A percentile compares a stretch with the other conserved stretches of the same genome.
Conservation (phyloP, 495 filamentous ascomycete species). For the Astrothelium macrocarpum region DNA sequence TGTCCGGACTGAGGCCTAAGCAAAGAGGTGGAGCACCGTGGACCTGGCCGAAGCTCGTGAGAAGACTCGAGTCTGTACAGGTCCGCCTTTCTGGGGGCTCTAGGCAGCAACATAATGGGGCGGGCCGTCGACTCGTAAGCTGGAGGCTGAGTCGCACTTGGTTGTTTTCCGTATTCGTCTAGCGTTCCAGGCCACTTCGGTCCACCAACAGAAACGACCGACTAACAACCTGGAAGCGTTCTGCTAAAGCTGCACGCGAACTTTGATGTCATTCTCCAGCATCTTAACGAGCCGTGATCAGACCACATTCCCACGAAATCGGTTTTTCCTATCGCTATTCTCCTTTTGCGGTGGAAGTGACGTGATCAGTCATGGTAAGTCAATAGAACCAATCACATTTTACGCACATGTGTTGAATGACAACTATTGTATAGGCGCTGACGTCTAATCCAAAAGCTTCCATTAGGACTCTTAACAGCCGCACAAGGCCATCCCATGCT, state of each 20-base stretch:
- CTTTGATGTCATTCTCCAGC: not conserved
- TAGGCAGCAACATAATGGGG: not conserved
- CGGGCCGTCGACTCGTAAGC: constrained; percentile 2
- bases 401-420: constrained; percentile 6
- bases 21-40: not conserved
- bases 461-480: constrained; percentile 84
- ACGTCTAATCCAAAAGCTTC: constrained; percentile 48
- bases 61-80: constrained; percentile 2
- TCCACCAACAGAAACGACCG: not conserved
- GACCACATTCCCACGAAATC: not conserved
- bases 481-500: constrained; percentile 98
- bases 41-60: not conserved
- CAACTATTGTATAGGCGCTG: constrained; percentile 3
- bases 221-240: not conserved
- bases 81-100: constrained; percentile 7
- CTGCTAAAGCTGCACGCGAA: not conserved
- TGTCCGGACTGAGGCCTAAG: too few species aligned
- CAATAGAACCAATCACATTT: not conserved
- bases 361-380: constrained; percentile 4
- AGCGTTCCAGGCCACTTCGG: not conserved
- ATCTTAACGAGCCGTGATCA: not conserved
- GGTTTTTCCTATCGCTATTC: not conserved
- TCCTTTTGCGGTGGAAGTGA: not conserved
- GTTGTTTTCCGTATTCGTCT: not conserved
- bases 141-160: constrained; percentile 1